phyloP scores from a whole-genome alignment of 1,284 basidiomycete genomes.

The Cutaneotrichosporon sp. region DNA sequence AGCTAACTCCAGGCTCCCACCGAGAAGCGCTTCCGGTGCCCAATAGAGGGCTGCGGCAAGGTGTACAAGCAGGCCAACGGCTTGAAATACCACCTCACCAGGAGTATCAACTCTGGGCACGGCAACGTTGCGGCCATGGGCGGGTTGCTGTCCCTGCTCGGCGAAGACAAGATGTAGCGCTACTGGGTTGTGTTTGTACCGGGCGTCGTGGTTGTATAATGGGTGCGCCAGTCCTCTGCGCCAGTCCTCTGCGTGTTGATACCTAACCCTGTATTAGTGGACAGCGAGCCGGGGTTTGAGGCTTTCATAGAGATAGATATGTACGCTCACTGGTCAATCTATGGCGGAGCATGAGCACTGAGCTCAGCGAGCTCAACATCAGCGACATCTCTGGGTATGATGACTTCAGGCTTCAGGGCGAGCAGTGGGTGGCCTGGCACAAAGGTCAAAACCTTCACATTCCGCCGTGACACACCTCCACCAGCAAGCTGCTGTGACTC shows the following conservation, averaged over 20 bases:
- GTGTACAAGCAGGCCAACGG: constrained; percentile 60
- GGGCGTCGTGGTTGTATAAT: constrained; percentile 14
- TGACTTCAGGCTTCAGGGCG: too few relatives aligned
- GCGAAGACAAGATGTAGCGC: constrained; percentile 23
- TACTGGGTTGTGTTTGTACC: constrained; percentile 12
- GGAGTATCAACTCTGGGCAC: constrained; percentile 50
- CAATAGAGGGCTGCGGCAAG: constrained; percentile 61
- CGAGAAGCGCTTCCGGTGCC: constrained; percentile 61
- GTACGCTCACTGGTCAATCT: background rate
- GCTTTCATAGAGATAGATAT: constrained; percentile 8
- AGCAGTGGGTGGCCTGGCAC: background rate
- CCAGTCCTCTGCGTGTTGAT: constrained; percentile 7
- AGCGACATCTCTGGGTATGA: too few relatives aligned
- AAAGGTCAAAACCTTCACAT: background rate
- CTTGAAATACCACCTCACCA: constrained; percentile 52
- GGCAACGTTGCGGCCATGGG: constrained; percentile 49
- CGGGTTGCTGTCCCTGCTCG: constrained; percentile 33
- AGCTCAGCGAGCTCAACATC: background rate
- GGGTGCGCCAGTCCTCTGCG: constrained; percentile 6
- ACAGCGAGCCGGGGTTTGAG: background rate
- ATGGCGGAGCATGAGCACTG: background rate
- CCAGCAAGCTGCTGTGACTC: background rate
- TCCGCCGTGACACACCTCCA: background rate
- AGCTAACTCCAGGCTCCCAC: constrained; percentile 22
- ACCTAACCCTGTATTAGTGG: constrained; percentile 10